Evolutionary conservation across 2,329 filamentous ascomycete species (phyloP), one percentile per base, ranked within the genome.

Genomic region (Colletotrichum sp.): DNA sequence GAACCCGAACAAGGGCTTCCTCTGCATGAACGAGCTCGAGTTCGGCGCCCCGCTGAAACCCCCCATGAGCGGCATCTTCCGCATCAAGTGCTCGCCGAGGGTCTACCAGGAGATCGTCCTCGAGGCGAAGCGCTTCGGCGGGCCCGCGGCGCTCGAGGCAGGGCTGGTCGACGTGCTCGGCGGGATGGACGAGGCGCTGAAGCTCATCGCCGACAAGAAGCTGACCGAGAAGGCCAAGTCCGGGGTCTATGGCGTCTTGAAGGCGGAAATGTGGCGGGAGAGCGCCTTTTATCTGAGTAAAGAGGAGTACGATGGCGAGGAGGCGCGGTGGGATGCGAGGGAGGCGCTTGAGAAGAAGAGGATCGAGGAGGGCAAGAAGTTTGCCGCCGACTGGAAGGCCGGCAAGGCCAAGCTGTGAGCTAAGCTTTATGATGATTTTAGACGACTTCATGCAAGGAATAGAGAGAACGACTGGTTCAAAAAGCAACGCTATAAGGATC

Each of bases 21-120:
- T 94, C 52, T 96, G 95, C 84, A 86, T 97, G 79, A 96, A 96
- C 84, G 95, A 97, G 86, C 88, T 97, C 16, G 92, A 96, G 78
- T 94, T 97, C 77, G 94, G 95, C 67, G 93, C 93, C 2, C 91
- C 93, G n/a, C 89, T 97, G 43, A 90, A 92, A 78, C 89, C 94
- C 4, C 89, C 94, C 75, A 96, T 98, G 94, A 90, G 90, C 70
- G 87, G 88, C 65, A 91, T 97, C 78, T 96, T 97, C 86, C 89
- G 94, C 16, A 86, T 93, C 79, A 97, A 96, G 84, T 77, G 75
- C 72, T 80, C 88, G 0, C 83, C 88, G 10, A 83, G 88, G 2
- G 88, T 89, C 0, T 94, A 93, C 82, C 89, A 94, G 43, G 86
- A 87, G 57, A 85, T 96, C 77, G 90, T 95, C 8, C 89, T 97